Base-by-base conservation (phyloP, 2,329 filamentous ascomycete genomes). In the Penicillium sp. region DNA sequence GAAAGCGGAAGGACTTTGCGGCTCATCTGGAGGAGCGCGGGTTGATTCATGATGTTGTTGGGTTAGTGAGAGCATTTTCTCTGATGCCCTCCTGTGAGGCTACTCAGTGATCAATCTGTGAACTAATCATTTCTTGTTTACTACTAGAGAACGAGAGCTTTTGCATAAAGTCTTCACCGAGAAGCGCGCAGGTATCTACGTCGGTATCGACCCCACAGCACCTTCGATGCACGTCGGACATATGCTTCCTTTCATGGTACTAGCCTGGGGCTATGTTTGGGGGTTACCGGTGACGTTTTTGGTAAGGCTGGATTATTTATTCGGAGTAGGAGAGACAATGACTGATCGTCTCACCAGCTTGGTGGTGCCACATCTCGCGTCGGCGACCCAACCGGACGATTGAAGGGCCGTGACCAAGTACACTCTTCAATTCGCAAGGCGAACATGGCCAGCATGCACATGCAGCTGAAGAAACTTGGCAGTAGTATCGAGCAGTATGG, bases 401-500 rank as follows among this genome's bases (percentile, higher is more conserved):
- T 68, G 26, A 68, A 67, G 32, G 66, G 66, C 9, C 66, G 74
- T 39, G 66, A 69, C 6, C 49, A 60, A 13, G 61, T 71, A 34
- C 60, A 66, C 36, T 60, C 64, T 3, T 65, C 66, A 0, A 56
- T 68, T 8, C 68, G 73, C 34, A 74, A 71, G 54, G 66, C 69
- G 4, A 76, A 76, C 45, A 73, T 75, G 58, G 66, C 67, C 5
- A 68, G 64, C 47, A 76, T 76, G 70, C 74, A 76, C 45, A 69
- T 73, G 58, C 74, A 76, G 52, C 53, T 76, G 45, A 76, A 75
- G 60, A 82, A 76, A 57, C 68, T 97, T 39, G 95, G 90, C 81
- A 56, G 64, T 18, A 89, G 90, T 57, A 86, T 90, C 29, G 82
- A 88, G 40, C 59, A 60, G 0, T 78, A 88, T 54, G 86, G 80